Conservation (phyloP, 106 monocot genomes). For the Acorus gramineus region DNA sequence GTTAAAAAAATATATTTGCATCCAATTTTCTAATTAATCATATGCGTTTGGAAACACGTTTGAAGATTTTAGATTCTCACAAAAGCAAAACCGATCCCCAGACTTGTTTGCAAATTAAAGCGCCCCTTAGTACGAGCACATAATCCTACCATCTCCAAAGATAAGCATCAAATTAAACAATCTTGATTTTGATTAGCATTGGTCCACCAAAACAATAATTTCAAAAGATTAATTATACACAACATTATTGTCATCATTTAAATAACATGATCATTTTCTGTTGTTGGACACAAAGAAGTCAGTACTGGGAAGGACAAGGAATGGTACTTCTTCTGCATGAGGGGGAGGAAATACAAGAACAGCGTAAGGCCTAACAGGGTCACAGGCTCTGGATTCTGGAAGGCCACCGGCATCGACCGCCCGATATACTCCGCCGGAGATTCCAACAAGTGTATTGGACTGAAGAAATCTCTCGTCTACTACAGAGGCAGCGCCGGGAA, state of each 20-base stretch:
- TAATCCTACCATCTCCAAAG: too few relatives aligned
- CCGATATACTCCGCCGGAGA: slow-evolving; percentile 35
- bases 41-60: too few relatives aligned
- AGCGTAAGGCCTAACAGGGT: slow-evolving; percentile 82
- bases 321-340: slow-evolving; percentile 84
- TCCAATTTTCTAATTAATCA: too few relatives aligned
- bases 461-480: slow-evolving; percentile 88
- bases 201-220: not conserved
- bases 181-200: too few relatives aligned
- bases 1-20: too few relatives aligned
- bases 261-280: not conserved
- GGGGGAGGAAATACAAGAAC: slow-evolving; percentile 83
- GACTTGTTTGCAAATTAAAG: too few relatives aligned
- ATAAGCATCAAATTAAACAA: too few relatives aligned
- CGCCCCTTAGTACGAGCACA: too few relatives aligned
- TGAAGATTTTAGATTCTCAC: too few relatives aligned
- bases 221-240: too few relatives aligned
- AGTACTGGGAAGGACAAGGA: slow-evolving; percentile 7
- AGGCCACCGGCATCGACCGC: slow-evolving; percentile 79
- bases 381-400: slow-evolving; percentile 83
- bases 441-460: slow-evolving; percentile 46
- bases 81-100: too few relatives aligned
- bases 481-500: slow-evolving; percentile 76
- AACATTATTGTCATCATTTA: not conserved
- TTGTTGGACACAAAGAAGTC: not conserved